A percentile compares a stretch with the other conserved stretches of the same genome.
phyloP scores from a whole-genome alignment of 140 eudicot species.

The Senecio squalidus region DNA sequence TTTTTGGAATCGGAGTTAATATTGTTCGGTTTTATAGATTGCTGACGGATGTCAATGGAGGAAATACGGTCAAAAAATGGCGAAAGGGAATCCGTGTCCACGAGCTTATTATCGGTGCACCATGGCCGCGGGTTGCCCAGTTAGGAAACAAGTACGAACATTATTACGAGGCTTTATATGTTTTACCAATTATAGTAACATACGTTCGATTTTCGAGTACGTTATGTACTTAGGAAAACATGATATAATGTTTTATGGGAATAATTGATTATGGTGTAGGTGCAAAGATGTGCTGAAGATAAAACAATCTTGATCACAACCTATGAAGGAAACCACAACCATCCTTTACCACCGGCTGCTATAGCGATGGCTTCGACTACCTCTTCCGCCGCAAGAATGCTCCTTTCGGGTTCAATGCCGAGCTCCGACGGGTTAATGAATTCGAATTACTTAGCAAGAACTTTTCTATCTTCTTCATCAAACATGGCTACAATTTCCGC shows the following conservation, averaged over 20 bases:
- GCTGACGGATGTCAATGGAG: conserved; percentile 97
- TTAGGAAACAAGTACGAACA: conserved; percentile 71
- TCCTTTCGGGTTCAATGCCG: conserved; percentile 88
- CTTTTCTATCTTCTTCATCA: conserved; percentile 67
- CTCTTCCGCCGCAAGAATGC: conserved; percentile 88
- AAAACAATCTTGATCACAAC: conserved; percentile 38
- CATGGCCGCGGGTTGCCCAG: conserved; percentile 94
- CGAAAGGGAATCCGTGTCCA: conserved; percentile 94
- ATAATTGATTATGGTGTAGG: conserved; percentile 20
- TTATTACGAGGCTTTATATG: no score
- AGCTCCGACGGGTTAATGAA: conserved; percentile 77
- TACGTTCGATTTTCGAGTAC: no score
- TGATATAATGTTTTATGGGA: neutral
- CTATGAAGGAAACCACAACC: conserved; percentile 59
- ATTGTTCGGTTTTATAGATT: conserved; percentile 50
- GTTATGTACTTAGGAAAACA: no score
- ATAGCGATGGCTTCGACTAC: conserved; percentile 94
- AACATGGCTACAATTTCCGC: conserved; percentile 90
- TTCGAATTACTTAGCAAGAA: conserved; percentile 64
- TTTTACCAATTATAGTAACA: no score
- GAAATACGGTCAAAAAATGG: conserved; percentile 92
- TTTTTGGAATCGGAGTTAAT: no score
- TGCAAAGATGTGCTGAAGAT: conserved; percentile 46
- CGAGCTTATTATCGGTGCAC: conserved; percentile 93
- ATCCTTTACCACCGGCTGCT: conserved; percentile 92